phyloP scores from a whole-genome alignment of 2,329 filamentous ascomycete species.

The Colletotrichum chrysophilum region DNA sequence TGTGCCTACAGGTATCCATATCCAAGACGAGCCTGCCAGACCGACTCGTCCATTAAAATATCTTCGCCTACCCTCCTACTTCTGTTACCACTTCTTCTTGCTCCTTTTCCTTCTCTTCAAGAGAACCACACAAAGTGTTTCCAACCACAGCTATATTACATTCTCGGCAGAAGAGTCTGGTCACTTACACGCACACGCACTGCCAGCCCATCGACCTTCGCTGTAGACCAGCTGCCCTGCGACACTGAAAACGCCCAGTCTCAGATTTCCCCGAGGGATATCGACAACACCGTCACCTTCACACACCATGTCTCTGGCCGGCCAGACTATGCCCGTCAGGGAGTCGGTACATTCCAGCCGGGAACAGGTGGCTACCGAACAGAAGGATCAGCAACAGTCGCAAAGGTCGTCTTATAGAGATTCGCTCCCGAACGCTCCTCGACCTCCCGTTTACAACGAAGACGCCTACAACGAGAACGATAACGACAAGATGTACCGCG shows the following conservation, averaged over 20 bases:
- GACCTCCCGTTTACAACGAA: constrained; percentile 13
- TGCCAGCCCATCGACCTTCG: not conserved
- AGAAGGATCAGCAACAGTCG: constrained; percentile 6
- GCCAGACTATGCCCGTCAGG: constrained; percentile 21
- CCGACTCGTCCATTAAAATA: constrained; percentile 20
- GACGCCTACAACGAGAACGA: constrained; percentile 24
- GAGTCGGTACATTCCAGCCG: constrained; percentile 17
- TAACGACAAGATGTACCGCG: constrained; percentile 23
- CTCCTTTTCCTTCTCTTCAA: not conserved
- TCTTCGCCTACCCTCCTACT: constrained; percentile 14
- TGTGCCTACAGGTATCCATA: constrained; percentile 1
- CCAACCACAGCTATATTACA: not conserved
- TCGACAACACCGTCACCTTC: constrained; percentile 7
- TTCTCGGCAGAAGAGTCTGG: not conserved
- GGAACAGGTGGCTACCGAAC: not conserved
- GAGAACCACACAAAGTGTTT: not conserved
- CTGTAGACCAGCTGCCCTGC: constrained; percentile 15
- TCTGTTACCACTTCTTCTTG: not conserved
- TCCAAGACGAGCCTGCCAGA: constrained; percentile 5
- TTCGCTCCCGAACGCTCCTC: constrained; percentile 21
- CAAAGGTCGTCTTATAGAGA: constrained; percentile 22
- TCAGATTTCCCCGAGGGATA: constrained; percentile 16
- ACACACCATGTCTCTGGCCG: constrained; percentile 23
- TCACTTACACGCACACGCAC: constrained; percentile 9
- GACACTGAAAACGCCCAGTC: constrained; percentile 17